Conservation (phyloP, 148 eudicot species). For the Beta vulgaris region DNA sequence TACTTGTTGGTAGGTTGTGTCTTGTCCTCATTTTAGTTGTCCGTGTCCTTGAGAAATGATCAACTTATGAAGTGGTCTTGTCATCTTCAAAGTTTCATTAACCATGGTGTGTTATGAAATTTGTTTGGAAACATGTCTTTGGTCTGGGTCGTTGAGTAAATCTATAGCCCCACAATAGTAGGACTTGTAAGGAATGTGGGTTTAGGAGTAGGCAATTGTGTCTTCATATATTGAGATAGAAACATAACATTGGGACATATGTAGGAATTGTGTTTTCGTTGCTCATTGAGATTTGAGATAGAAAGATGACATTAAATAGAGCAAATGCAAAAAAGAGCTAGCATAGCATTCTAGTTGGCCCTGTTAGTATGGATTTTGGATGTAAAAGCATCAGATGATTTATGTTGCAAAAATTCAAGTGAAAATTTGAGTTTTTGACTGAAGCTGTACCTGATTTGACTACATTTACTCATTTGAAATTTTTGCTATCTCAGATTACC, state of each 20-base stretch:
- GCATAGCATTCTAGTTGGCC: not conserved
- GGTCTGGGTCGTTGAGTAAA: not conserved
- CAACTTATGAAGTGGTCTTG: not conserved
- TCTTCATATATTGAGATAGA: not conserved
- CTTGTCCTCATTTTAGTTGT: not conserved
- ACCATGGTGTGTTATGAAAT: not conserved
- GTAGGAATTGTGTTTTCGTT: not conserved
- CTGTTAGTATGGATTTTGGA: not conserved
- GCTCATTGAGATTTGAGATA: not conserved
- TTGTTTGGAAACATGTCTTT: not conserved
- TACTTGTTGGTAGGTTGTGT: not conserved
- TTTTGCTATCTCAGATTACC: too few species aligned
- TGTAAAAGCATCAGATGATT: not conserved
- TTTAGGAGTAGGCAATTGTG: not conserved
- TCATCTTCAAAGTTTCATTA: not conserved
- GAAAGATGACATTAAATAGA: not conserved
- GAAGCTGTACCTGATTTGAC: too few species aligned
- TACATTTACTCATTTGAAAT: too few species aligned
- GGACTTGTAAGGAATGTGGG: not conserved
- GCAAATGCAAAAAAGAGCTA: not conserved
- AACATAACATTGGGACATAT: not conserved
- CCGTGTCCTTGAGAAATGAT: not conserved
- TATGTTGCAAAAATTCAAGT: not conserved
- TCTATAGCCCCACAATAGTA: not conserved
- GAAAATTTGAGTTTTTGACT: too few species aligned